Percentiles rank a stretch among this genome's conserved stretches.
Conservation (phyloP, 208 protist genomes). For the Crithidia acanthocephali region DNA sequence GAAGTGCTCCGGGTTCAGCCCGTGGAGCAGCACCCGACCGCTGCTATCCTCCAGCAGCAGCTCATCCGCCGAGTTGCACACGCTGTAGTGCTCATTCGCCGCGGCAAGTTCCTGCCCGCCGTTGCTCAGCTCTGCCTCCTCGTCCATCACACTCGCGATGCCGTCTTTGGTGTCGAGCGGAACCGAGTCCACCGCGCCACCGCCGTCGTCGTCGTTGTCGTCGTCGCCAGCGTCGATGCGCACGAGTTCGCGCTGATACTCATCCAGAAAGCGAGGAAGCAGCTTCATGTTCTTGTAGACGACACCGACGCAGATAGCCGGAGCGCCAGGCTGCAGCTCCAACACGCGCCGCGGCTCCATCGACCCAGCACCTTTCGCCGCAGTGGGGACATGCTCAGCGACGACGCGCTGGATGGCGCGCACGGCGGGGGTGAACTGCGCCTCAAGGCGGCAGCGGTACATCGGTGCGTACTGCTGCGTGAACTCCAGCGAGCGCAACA, state of each 20-base stretch:
- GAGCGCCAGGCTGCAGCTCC: conserved; percentile 61
- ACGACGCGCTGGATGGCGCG: conserved; percentile 39
- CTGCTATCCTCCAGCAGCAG: conserved; percentile 86
- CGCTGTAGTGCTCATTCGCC: conserved; percentile 42
- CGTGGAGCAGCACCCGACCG: conserved; percentile 68
- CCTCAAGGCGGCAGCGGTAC: conserved; percentile 76
- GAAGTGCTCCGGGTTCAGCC: conserved; percentile 54
- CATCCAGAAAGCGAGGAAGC: conserved; percentile 83
- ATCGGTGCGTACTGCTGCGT: conserved; percentile 87
- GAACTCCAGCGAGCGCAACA: conserved; percentile 75
- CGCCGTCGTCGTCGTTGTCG: conserved; percentile 49
- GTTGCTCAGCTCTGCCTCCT: conserved; percentile 18
- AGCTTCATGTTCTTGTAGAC: conserved; percentile 92
- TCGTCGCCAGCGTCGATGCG: conserved; percentile 86
- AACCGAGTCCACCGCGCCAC: conserved; percentile 17
- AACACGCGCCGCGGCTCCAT: conserved; percentile 51
- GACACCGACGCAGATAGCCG: conserved; percentile 74
- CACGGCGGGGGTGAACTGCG: conserved; percentile 49
- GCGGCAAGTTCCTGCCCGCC: conserved; percentile 31
- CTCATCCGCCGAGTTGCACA: conserved; percentile 68
- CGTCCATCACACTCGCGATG: conserved; percentile 14
- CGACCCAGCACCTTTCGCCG: not conserved
- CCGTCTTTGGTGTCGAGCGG: conserved; percentile 19
- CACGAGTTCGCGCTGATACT: conserved; percentile 88
- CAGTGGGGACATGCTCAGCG: not conserved